phyloP scores from a whole-genome alignment of 2,329 filamentous ascomycete species.

The Alternaria ethzedia region DNA sequence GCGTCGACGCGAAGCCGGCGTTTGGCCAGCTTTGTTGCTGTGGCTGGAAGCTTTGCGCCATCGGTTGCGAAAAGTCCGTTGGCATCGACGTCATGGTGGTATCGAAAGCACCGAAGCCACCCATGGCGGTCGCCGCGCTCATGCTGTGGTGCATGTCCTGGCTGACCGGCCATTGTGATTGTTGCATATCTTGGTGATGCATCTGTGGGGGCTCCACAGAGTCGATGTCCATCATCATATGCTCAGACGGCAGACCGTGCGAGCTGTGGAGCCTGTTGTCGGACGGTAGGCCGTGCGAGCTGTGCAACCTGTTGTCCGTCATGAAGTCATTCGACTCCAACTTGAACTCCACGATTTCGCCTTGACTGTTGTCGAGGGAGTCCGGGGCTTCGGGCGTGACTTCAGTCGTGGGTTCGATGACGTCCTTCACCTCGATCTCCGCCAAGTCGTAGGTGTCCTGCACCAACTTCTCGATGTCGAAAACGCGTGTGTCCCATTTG shows the following conservation, averaged over 20 bases:
- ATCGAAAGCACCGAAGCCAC: constrained; percentile 36
- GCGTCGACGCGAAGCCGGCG: constrained; percentile 44
- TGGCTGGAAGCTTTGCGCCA: constrained; percentile 40
- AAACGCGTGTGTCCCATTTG: constrained; percentile 62
- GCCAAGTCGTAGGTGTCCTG: constrained; percentile 64
- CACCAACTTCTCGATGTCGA: constrained; percentile 64
- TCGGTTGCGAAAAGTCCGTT: constrained; percentile 40
- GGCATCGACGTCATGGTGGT: constrained; percentile 40
- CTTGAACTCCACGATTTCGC: constrained; percentile 46
- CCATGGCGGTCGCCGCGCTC: constrained; percentile 37
- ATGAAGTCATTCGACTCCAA: constrained; percentile 41
- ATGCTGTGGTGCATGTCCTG: constrained; percentile 40
- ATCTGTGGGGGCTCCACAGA: constrained; percentile 42
- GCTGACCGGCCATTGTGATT: constrained; percentile 44
- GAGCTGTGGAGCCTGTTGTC: constrained; percentile 38
- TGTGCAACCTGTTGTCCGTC: constrained; percentile 33
- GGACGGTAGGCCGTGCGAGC: constrained; percentile 38
- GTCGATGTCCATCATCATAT: constrained; percentile 46
- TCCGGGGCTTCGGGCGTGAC: constrained; percentile 33
- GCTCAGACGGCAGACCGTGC: constrained; percentile 38
- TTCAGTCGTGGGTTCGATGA: constrained; percentile 32
- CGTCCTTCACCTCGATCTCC: constrained; percentile 40
- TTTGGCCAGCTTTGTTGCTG: constrained; percentile 41
- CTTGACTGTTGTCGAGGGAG: constrained; percentile 31
- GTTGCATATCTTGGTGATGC: constrained; percentile 38